Evolutionary conservation across 1,284 basidiomycete species (phyloP), one percentile per base, ranked within the genome.

Genomic region (Sphaerobolus stellatus): DNA sequence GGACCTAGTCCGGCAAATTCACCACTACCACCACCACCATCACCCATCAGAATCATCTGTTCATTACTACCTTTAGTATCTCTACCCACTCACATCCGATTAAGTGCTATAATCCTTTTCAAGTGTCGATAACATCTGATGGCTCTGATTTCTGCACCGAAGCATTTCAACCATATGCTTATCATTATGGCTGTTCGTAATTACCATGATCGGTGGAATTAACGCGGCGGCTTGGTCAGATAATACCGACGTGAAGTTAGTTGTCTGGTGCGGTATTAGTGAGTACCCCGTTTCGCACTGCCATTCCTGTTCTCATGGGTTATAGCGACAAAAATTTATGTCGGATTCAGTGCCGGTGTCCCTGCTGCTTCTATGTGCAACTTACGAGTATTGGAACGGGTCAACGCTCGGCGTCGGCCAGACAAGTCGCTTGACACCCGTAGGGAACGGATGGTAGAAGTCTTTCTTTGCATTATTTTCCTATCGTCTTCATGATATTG

Each of bases 231-330:
- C 83, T 11, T 90, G 86, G 84, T 68, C 71, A 38, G 72, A 75
- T 33, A 81, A 79, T 58, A 68, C 68, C 3, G 61, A 72, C 14
- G 70, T 80, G 30, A 66, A 61, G 22, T 73, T 72, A 0, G 75
- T 77, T 0, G 72, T 82, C 1, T 90, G 84, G 83, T 90, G 88
- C 62, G 88, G 88, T 63, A 82, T 88, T 44, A 69, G 84, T 86
- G 59, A 54, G 79, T 66, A 9, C 47, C 43, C 29, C 22, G 7
- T 7, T 41, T 18, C 6, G 6, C 6, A 41, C n/a, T n/a, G 7
- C n/a, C 9, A n/a, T 41, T 6, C 47, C 36, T 41, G 18, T 7
- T 6, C n/a, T 7, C 25, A 9, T 6, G 25, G 25, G n/a, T n/a
- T n/a, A n/a, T 41, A 60, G 59, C 59, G 20, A 51, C 54, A 14